These are phyloP conservation scores for Termitomyces sp. DNA, from an alignment of 768 basidiomycete genomes.

Conservation along the genomic window DNA sequence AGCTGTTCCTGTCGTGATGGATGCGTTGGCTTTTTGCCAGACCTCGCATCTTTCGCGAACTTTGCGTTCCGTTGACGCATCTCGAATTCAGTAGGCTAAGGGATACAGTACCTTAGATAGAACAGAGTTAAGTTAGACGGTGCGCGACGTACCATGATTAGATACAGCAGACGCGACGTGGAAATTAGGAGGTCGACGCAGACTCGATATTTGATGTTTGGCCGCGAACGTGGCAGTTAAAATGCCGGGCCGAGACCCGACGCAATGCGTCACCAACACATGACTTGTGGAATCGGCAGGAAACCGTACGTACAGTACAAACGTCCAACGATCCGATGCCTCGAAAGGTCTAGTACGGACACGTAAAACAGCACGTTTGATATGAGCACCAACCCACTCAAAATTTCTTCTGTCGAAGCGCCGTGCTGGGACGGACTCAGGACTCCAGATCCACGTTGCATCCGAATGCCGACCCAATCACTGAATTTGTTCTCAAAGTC, in stretches of 20 bases:
- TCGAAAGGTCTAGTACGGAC: not conserved
- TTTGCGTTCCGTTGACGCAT: slow-evolving; percentile 76
- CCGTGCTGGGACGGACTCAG: too few relatives aligned
- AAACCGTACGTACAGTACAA: too few relatives aligned
- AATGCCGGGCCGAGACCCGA: not conserved
- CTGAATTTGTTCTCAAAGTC: not conserved
- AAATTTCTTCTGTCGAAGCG: too few relatives aligned
- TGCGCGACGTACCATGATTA: not conserved
- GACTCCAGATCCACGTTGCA: not conserved
- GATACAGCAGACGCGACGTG: not conserved
- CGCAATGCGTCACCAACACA: not conserved
- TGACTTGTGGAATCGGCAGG: too few relatives aligned
- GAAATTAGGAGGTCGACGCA: not conserved
- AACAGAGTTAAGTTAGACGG: not conserved
- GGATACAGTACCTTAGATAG: not conserved
- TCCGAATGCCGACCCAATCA: slow-evolving; percentile 7
- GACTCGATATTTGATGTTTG: not conserved
- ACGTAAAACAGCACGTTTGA: too few relatives aligned
- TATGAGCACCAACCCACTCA: too few relatives aligned
- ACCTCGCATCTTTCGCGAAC: slow-evolving; percentile 68
- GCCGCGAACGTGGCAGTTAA: slow-evolving; percentile 17
- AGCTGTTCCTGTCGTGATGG: slow-evolving; percentile 67
- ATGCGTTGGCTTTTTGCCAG: slow-evolving; percentile 74
- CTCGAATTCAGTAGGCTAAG: slow-evolving; percentile 77
- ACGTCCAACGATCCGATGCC: too few relatives aligned